phyloP scores from a whole-genome alignment of 129 eudicot species.

The Mikania micrantha region DNA sequence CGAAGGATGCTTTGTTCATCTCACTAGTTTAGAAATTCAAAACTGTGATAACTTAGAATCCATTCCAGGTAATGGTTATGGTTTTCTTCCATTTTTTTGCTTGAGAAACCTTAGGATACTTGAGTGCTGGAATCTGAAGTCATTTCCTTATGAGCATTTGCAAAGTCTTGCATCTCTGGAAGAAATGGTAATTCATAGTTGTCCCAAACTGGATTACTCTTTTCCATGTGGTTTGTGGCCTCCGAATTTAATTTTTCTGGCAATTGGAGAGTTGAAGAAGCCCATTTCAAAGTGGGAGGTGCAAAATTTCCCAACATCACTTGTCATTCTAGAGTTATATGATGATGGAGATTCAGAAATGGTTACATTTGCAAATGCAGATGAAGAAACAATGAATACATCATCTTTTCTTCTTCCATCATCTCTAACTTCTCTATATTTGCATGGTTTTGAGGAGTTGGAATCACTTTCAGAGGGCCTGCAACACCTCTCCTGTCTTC shows the following conservation, averaged over 20 bases:
- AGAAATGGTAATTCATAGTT: background rate
- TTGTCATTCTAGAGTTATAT: background rate
- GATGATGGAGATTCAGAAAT: slow-evolving; percentile 7
- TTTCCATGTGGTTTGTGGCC: slow-evolving; percentile 23
- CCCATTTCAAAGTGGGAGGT: slow-evolving; percentile 4
- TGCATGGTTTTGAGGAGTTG: background rate
- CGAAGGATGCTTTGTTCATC: slow-evolving; percentile 10
- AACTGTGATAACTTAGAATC: slow-evolving; percentile 23
- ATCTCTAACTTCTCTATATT: background rate
- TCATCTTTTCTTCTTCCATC: slow-evolving; percentile 17
- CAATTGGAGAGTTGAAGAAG: slow-evolving; percentile 8
- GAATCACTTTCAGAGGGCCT: slow-evolving; percentile 11
- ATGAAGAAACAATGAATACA: background rate
- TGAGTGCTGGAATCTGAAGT: slow-evolving; percentile 13
- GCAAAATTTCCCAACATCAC: slow-evolving; percentile 10
- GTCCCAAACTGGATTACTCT: slow-evolving; percentile 3
- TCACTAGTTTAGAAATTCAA: background rate
- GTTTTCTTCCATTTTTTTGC: slow-evolving; percentile 11
- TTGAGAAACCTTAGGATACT: background rate
- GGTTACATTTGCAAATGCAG: slow-evolving; percentile 6
- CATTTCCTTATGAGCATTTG: slow-evolving; percentile 22
- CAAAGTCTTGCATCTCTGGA: slow-evolving; percentile 3
- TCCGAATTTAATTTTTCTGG: background rate
- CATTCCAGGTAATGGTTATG: slow-evolving; percentile 17
- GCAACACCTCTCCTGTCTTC: slow-evolving; percentile 16